A percentile compares a stretch with the other conserved stretches of the same genome.
phyloP scores from a whole-genome alignment of 768 basidiomycete species.

The Trametes cubensis region DNA sequence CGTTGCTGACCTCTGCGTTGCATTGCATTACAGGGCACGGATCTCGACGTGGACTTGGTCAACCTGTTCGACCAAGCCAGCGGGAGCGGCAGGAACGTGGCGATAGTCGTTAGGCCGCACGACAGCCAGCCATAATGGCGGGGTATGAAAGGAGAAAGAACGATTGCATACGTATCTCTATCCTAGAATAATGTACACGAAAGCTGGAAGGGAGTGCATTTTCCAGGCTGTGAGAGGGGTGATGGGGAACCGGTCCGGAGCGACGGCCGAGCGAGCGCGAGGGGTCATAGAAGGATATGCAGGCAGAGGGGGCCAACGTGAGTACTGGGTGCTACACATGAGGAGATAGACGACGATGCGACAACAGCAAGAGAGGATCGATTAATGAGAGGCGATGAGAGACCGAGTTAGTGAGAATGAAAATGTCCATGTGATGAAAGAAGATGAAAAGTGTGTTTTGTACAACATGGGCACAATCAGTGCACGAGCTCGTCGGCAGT shows the following conservation, averaged over 20 bases:
- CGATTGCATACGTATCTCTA: slow-evolving; percentile 10
- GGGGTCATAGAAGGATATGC: neutral
- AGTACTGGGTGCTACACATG: slow-evolving; percentile 15
- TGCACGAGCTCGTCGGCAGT: slow-evolving; percentile 20
- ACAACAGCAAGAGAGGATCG: slow-evolving; percentile 7
- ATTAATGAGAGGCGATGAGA: slow-evolving; percentile 4
- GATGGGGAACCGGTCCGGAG: neutral
- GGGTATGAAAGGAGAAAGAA: neutral
- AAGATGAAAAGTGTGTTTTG: slow-evolving; percentile 1
- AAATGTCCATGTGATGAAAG: neutral
- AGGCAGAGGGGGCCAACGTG: neutral
- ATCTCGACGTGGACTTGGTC: slow-evolving; percentile 45
- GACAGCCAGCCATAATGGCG: neutral
- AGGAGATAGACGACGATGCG: slow-evolving; percentile 12
- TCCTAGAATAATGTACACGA: slow-evolving; percentile 14
- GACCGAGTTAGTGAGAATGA: neutral
- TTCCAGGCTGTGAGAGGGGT: neutral
- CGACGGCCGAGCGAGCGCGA: neutral
- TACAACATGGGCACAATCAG: neutral
- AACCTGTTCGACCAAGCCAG: slow-evolving; percentile 75
- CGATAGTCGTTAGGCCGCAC: slow-evolving; percentile 42
- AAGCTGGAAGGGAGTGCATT: neutral
- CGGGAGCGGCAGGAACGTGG: slow-evolving; percentile 75
- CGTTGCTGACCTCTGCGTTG: neutral
- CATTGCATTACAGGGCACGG: slow-evolving; percentile 11